Percentiles rank a stretch among this genome's conserved stretches.
phyloP scores from a whole-genome alignment of 2,329 filamentous ascomycete genomes.

The Phaeosphaeriaceae sp. region DNA sequence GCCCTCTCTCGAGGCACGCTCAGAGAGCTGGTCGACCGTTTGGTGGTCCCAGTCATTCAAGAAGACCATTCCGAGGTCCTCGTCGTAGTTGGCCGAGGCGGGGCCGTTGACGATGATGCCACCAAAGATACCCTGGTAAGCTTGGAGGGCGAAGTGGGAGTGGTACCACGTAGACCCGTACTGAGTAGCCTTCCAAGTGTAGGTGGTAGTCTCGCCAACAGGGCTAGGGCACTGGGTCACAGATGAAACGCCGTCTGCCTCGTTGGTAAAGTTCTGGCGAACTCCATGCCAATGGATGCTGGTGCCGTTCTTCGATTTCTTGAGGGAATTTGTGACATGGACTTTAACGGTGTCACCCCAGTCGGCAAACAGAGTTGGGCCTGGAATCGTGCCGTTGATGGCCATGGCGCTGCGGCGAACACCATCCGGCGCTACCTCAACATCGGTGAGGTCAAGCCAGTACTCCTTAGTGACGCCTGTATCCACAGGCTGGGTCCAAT shows the following conservation, averaged over 20 bases:
- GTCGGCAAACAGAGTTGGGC: slow-evolving; percentile 52
- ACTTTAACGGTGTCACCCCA: slow-evolving; percentile 50
- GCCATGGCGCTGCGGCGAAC: slow-evolving; percentile 49
- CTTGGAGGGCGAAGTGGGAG: slow-evolving; percentile 50
- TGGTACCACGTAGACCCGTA: slow-evolving; percentile 54
- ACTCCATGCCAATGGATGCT: slow-evolving; percentile 44
- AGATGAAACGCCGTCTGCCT: slow-evolving; percentile 38
- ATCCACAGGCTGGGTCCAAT: slow-evolving; percentile 56
- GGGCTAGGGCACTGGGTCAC: slow-evolving; percentile 44
- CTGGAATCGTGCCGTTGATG: slow-evolving; percentile 54
- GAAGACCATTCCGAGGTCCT: slow-evolving; percentile 52
- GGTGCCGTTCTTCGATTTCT: slow-evolving; percentile 35
- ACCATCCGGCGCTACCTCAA: slow-evolving; percentile 60
- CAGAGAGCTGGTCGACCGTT: slow-evolving; percentile 47
- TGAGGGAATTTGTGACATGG: slow-evolving; percentile 43
- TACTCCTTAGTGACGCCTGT: slow-evolving; percentile 63
- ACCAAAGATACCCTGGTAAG: slow-evolving; percentile 51
- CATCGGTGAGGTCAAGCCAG: slow-evolving; percentile 52
- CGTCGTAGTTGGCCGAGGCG: slow-evolving; percentile 49
- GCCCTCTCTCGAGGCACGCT: slow-evolving; percentile 28
- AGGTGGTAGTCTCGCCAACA: slow-evolving; percentile 30
- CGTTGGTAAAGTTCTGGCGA: slow-evolving; percentile 39
- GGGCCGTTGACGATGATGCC: slow-evolving; percentile 52
- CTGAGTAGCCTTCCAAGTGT: slow-evolving; percentile 47
- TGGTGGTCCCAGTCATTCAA: slow-evolving; percentile 54